Base-by-base conservation (phyloP, 2,329 filamentous ascomycete genomes). In the Pyrenochaeta sp. region DNA sequence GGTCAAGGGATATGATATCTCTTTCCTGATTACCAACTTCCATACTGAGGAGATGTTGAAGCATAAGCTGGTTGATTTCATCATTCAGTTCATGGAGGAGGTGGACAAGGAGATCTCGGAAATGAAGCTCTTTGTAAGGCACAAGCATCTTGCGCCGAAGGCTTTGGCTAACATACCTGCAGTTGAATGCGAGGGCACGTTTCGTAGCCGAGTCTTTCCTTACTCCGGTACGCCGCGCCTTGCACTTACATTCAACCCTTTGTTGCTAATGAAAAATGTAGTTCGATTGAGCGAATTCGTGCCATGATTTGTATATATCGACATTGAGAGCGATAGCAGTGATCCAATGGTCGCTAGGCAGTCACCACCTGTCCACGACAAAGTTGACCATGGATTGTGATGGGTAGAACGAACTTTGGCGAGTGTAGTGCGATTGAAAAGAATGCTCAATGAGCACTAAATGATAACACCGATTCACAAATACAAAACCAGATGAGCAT, bases 71-170 rank as follows among this genome's bases (percentile, higher is more conserved):
- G 95, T 99, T 22, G 94, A 99, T 72, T 99, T 99, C 67, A 96
- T 99, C 60, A 96, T 99, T 57, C 87, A 97, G 68, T 99, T 99
- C 68, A 97, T 99, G 93, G 93, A 99, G 74, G 94, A 99, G 72
- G 95, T 99, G 4, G 95, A 99, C 74, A 99, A 99, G 81, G 94
- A 99, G 74, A 99, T 99, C 48, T 97, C 94, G 3, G 95, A 99
- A 77, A 97, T 99, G 94, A 99, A 99, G 82, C 87, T 99, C 65
- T 99, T 99, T 74, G 93, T 96, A 82, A 60, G 90, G 79, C 20
- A 28, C 3, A 8, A 6, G 10, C 10, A 26, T 24, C 15, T 13
- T 6, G 9, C 3, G 13, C 13, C n/a, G 14, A 6, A 10, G 5
- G 11, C 13, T 29, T 21, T 26, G 51, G 50, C 67, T 77, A 58